Evolutionary conservation across 768 basidiomycete species (phyloP).

Genomic region (Leccinum subgranulosum): DNA sequence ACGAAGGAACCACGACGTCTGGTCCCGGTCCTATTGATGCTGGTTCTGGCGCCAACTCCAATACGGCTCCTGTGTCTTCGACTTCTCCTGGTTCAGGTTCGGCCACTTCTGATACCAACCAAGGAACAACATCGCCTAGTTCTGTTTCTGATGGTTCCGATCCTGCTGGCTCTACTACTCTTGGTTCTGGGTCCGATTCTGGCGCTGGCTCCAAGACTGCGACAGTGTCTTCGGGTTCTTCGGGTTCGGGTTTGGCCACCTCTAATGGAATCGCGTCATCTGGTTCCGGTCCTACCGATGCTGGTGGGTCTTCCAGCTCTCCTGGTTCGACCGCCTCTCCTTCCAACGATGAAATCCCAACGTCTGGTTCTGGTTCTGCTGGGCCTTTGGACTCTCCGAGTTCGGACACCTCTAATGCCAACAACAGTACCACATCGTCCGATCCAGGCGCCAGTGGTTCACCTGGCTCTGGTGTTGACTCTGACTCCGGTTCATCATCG

Average conservation of each 20-base stretch:
- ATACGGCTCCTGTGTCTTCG: not conserved
- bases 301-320: not conserved
- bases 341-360: not conserved
- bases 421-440: not conserved
- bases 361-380: constrained; percentile 1
- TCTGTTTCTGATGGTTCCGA: too few species aligned
- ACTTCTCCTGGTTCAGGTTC: not conserved
- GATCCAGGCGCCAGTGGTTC: not conserved
- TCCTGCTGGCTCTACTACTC: not conserved
- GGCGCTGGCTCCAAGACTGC: not conserved
- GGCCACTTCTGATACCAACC: not conserved
- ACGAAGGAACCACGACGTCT: too few species aligned
- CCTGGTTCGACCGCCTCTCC: not conserved
- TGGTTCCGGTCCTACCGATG: not conserved
- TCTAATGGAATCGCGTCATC: not conserved
- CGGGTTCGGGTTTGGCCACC: not conserved
- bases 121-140: too few species aligned
- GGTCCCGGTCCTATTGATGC: not conserved
- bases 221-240: not conserved
- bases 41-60: not conserved
- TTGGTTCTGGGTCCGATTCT: not conserved
- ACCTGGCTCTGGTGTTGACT: not conserved
- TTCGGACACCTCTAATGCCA: not conserved
- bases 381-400: not conserved
- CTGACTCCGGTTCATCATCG: not conserved